A percentile compares a stretch with the other conserved stretches of the same genome.
phyloP scores from a whole-genome alignment of 495 filamentous ascomycete genomes.

The Lindgomyces ingoldianus region DNA sequence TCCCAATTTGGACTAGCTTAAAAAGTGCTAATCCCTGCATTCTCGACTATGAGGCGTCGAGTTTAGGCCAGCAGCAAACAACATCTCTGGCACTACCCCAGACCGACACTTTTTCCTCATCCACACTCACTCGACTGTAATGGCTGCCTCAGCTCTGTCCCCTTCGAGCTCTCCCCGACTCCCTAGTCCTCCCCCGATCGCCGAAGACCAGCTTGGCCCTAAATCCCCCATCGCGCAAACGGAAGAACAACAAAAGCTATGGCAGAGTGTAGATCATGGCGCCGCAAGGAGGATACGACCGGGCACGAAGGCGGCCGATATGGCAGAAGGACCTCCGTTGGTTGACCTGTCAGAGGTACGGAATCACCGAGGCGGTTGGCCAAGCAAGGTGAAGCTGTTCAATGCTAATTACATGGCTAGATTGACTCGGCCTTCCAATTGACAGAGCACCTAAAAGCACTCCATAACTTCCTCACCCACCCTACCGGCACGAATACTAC shows the following conservation, averaged over 20 bases:
- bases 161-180: constrained; percentile 82
- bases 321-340: constrained; percentile 87
- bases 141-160: constrained; percentile 57
- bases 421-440: constrained; percentile 95
- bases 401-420: constrained; percentile 24
- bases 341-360: constrained; percentile 79
- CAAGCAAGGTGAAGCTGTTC: not conserved
- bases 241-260: constrained; percentile 49
- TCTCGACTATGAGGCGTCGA: too few species aligned
- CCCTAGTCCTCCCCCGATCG: constrained; percentile 83
- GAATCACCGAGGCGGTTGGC: not conserved
- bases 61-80: too few species aligned
- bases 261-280: constrained; percentile 56
- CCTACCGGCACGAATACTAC: constrained; percentile 55
- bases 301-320: constrained; percentile 84
- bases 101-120: too few species aligned
- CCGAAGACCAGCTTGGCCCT: constrained; percentile 86
- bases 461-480: constrained; percentile 78
- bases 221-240: constrained; percentile 71
- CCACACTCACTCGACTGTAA: constrained; percentile 28
- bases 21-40: not conserved
- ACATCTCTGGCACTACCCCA: too few species aligned
- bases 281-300: constrained; percentile 84
- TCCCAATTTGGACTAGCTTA: not conserved
- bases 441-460: constrained; percentile 94